Evolutionary conservation across 805 yeast genomes (phyloP).

Genomic region (Candida pseudoglaebosa): DNA sequence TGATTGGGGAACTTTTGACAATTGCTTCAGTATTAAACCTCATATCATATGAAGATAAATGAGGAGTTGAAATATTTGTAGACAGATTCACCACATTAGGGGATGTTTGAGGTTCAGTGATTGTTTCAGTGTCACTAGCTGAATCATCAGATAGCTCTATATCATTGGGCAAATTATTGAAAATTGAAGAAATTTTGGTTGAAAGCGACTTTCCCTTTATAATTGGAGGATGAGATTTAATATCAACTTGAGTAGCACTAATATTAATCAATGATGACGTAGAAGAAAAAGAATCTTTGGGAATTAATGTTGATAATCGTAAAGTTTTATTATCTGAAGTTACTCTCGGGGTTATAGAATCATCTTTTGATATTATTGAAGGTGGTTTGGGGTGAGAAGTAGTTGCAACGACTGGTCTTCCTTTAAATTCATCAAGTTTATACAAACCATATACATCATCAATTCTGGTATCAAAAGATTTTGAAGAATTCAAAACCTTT

Average conservation of each 20-base stretch:
- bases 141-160: conserved; percentile 44
- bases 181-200: conserved; percentile 34
- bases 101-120: conserved; percentile 10
- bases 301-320: conserved; percentile 24
- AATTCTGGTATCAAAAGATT: background rate
- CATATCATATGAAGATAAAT: conserved; percentile 15
- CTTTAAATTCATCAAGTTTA: background rate
- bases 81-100: background rate
- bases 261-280: conserved; percentile 33
- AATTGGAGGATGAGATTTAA: background rate
- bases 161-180: conserved; percentile 45
- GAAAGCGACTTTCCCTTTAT: conserved; percentile 17
- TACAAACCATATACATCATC: background rate
- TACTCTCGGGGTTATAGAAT: conserved; percentile 20
- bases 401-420: background rate
- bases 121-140: conserved; percentile 39
- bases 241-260: conserved; percentile 10
- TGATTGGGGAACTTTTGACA: conserved; percentile 25
- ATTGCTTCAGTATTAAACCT: conserved; percentile 22
- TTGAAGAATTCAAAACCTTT: background rate
- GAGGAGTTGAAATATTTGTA: background rate
- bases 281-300: conserved; percentile 21
- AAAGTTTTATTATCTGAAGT: conserved; percentile 33
- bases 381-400: background rate
- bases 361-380: conserved; percentile 3